A percentile compares a stretch with the other conserved stretches of the same genome.
Evolutionary conservation across 495 filamentous ascomycete genomes (phyloP).

Genomic region (Neurospora sp.): DNA sequence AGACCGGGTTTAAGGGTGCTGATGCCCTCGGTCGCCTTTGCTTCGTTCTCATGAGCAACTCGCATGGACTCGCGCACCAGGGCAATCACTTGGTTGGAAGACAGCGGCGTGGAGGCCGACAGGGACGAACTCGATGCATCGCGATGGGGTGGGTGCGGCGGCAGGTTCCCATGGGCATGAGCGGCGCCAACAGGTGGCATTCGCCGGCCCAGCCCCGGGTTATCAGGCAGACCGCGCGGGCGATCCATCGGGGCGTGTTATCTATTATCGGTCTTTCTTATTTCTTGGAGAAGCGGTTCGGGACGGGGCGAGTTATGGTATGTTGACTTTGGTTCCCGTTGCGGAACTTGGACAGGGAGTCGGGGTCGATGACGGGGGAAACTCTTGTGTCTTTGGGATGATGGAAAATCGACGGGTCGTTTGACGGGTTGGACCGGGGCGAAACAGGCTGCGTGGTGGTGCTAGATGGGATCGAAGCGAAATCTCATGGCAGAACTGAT

Average conservation of each 20-base stretch:
- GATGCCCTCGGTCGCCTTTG: conserved; percentile 55
- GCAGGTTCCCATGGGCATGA: conserved; percentile 21
- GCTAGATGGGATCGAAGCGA: background rate
- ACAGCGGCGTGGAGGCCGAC: conserved; percentile 31
- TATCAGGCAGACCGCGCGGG: conserved; percentile 29
- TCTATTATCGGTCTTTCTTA: background rate
- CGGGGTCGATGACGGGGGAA: background rate
- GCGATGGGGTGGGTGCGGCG: conserved; percentile 28
- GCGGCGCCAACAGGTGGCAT: conserved; percentile 21
- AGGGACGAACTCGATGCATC: conserved; percentile 27
- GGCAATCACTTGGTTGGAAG: conserved; percentile 39
- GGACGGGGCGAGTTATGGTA: background rate
- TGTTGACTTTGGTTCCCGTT: background rate
- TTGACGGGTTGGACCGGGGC: background rate
- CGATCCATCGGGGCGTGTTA: conserved; percentile 16
- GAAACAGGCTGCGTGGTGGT: background rate
- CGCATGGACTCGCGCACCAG: conserved; percentile 58
- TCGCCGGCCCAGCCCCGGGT: conserved; percentile 29
- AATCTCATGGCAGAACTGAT: background rate
- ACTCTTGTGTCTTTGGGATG: background rate
- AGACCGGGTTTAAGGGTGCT: conserved; percentile 65
- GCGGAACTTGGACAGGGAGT: background rate
- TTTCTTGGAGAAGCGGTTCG: background rate
- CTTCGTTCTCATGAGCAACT: conserved; percentile 57
- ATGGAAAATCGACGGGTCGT: background rate